A percentile compares a stretch with the other conserved stretches of the same genome.
phyloP scores from a whole-genome alignment of 352 stramenopile species.

The Phytophthora hybrid region DNA sequence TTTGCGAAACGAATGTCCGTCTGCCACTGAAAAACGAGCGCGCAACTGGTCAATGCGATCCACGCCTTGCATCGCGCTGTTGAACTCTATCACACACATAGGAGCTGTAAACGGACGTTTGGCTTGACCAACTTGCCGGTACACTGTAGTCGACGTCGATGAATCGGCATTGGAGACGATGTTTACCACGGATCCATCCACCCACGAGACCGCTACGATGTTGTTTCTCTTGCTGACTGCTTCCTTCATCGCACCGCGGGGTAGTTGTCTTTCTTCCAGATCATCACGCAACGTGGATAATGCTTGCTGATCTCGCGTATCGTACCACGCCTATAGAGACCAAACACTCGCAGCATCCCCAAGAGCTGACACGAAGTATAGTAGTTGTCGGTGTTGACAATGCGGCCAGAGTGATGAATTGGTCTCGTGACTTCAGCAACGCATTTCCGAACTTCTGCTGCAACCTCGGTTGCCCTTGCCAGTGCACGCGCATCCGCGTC shows the following conservation, averaged over 20 bases:
- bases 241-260: not conserved
- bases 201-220: not conserved
- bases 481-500: no score
- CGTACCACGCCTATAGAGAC: not conserved
- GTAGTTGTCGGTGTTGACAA: not conserved
- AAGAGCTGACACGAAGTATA: not conserved
- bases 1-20: not conserved
- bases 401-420: no score
- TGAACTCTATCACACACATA: not conserved
- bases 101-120: not conserved
- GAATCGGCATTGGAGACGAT: not conserved
- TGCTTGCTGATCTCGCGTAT: not conserved
- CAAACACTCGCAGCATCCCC: not conserved
- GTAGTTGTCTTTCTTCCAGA: not conserved
- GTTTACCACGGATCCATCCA: not conserved
- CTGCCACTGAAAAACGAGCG: not conserved
- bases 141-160: no score
- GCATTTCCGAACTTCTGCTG: no score
- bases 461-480: no score
- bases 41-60: not conserved
- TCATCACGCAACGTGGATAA: not conserved
- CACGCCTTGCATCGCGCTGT: not conserved
- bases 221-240: not conserved
- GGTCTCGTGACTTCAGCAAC: no score
- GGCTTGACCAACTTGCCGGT: not conserved